Percentiles rank a stretch among this genome's conserved stretches.
These are phyloP conservation scores for Malus hybrid DNA, from an alignment of 331 rosid genomes.

Conservation along the genomic window DNA sequence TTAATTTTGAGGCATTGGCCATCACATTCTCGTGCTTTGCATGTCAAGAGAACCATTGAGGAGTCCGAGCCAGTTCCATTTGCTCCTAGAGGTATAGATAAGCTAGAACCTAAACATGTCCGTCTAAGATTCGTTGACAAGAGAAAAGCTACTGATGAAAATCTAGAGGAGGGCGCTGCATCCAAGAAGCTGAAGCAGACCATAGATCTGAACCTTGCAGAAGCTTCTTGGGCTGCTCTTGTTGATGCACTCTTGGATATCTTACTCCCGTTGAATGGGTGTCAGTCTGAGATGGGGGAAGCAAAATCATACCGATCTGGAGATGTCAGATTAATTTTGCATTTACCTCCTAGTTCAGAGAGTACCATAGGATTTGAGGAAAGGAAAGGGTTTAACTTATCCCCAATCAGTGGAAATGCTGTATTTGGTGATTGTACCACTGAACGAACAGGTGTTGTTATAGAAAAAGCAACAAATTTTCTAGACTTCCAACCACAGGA, in stretches of 20 bases:
- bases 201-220: constrained; percentile 58
- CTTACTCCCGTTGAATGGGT: constrained; percentile 39
- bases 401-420: constrained; percentile 24
- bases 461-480: constrained; percentile 57
- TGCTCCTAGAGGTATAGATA: constrained; percentile 97
- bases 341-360: constrained; percentile 49
- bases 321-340: constrained; percentile 56
- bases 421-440: constrained; percentile 35
- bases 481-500: constrained; percentile 85
- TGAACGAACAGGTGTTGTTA: constrained; percentile 39
- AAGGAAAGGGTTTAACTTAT: constrained; percentile 31
- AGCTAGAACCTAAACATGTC: constrained; percentile 84
- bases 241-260: constrained; percentile 64
- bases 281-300: constrained; percentile 27
- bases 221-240: constrained; percentile 79
- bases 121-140: constrained; percentile 76
- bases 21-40: constrained; percentile 91
- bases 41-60: constrained; percentile 71
- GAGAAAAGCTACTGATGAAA: constrained; percentile 61
- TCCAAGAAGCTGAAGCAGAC: constrained; percentile 64
- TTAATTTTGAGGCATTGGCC: constrained; percentile 98
- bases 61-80: constrained; percentile 72
- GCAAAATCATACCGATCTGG: constrained; percentile 48
- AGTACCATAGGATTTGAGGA: constrained; percentile 35
- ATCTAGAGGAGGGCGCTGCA: constrained; percentile 45